Percentiles rank a stretch among this genome's conserved stretches.
These are phyloP conservation scores for Maudiozyma serrabonitensis DNA, from an alignment of 805 yeast species.

Conservation along the genomic window DNA sequence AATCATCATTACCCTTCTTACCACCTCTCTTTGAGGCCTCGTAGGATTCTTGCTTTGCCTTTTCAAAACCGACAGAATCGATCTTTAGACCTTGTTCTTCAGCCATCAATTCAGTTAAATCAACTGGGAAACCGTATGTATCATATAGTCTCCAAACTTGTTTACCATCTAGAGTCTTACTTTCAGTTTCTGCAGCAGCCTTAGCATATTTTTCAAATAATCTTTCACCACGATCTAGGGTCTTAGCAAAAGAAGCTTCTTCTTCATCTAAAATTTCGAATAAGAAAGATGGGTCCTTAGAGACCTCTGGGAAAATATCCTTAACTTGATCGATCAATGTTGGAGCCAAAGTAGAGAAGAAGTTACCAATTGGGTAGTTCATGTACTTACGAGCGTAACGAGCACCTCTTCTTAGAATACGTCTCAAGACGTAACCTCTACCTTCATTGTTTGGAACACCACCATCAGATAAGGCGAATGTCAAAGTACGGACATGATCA, in stretches of 20 bases:
- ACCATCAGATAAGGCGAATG: conserved; percentile 95
- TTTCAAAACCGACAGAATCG: conserved; percentile 86
- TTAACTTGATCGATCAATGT: conserved; percentile 81
- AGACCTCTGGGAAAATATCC: conserved; percentile 87
- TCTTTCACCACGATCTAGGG: conserved; percentile 96
- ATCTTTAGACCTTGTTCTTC: conserved; percentile 92
- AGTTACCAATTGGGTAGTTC: conserved; percentile 89
- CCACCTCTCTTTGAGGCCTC: conserved; percentile 93
- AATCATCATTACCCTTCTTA: conserved; percentile 43
- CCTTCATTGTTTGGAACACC: conserved; percentile 99
- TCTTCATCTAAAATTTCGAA: conserved; percentile 93
- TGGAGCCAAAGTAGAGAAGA: conserved; percentile 87
- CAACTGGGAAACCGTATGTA: conserved; percentile 98
- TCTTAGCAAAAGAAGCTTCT: conserved; percentile 88
- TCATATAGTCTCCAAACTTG: conserved; percentile 98
- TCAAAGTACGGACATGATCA: conserved; percentile 94
- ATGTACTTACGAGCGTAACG: conserved; percentile 94
- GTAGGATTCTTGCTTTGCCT: conserved; percentile 77
- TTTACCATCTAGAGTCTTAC: conserved; percentile 73
- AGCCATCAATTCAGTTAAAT: conserved; percentile 95
- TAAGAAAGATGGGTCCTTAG: conserved; percentile 58
- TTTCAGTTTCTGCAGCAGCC: conserved; percentile 64
- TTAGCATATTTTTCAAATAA: conserved; percentile 88
- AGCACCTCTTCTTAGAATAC: conserved; percentile 96
- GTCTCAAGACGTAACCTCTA: conserved; percentile 94